Conservation (phyloP, 2,329 filamentous ascomycete species). For the Diaporthe velutina region DNA sequence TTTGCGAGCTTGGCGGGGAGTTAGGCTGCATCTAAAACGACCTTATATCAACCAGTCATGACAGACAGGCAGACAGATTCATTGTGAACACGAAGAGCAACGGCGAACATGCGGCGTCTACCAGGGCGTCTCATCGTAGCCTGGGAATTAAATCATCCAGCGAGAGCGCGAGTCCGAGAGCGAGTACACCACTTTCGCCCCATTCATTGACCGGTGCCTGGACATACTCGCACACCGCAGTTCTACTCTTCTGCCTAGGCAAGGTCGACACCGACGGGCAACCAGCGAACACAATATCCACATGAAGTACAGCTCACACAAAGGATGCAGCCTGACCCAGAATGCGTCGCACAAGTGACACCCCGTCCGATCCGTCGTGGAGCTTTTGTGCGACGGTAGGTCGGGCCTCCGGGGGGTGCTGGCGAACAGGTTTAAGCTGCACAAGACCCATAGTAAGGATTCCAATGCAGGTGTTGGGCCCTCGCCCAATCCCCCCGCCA, state of each 20-base stretch:
- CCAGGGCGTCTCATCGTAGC: background rate
- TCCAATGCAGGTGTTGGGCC: conserved; percentile 18
- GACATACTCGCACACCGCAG: background rate
- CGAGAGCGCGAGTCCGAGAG: background rate
- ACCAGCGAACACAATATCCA: conserved; percentile 6
- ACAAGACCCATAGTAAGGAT: conserved; percentile 31
- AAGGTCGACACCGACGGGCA: background rate
- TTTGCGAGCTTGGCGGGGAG: background rate
- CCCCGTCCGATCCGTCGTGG: background rate
- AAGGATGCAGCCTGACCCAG: background rate
- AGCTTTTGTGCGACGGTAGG: conserved; percentile 8
- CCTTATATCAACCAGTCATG: background rate
- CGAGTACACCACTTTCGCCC: background rate
- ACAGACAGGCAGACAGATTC: background rate
- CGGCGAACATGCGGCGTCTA: background rate
- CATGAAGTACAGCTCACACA: background rate
- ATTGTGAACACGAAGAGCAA: background rate
- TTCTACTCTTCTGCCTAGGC: conserved; percentile 20
- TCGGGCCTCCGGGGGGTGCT: background rate
- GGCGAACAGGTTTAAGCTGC: background rate
- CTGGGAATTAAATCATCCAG: background rate
- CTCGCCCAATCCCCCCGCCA: conserved; percentile 28
- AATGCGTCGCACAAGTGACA: conserved; percentile 17
- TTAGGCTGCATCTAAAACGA: conserved; percentile 13
- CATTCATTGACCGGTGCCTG: background rate